Evolutionary conservation across 305 asterid genomes (phyloP), one percentile per base, ranked within the genome.

Genomic region (Fraxinus sp.): DNA sequence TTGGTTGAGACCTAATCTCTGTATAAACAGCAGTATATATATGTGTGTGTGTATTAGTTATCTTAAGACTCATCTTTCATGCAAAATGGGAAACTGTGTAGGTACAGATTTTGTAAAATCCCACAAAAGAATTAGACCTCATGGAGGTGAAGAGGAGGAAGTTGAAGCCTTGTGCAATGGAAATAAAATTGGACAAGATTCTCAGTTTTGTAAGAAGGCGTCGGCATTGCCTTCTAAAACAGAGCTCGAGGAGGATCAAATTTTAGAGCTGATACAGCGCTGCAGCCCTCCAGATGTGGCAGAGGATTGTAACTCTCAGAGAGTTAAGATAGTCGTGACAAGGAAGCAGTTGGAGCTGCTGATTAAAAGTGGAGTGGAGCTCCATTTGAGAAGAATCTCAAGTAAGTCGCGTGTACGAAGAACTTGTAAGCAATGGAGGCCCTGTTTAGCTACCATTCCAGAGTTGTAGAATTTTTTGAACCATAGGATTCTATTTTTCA

Each of bases 71-170:
- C 26, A 35, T 72, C 32, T 3, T 72, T 74, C 46, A 78, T 37
- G 83, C 80, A 80, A 68, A 77, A 91, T 89, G 93, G 95, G 92
- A 5, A 91, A 90, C 18, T 90, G 93, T 86, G 81, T 91, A 84
- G 87, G 86, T 64, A 30, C 85, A 76, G 57, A 77, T 26, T 62
- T 79, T 79, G 79, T 84, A 83, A 72, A 81, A 18, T 77, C 84
- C 30, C 55, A 77, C 79, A 82, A 79, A 77, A 83, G 83, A 79
- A 46, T 80, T 46, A 77, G 84, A 37, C 83, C 75, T 46, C 77
- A 84, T 68, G 81, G 39, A 59, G 86, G 74, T 37, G 81, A 81
- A 46, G 70, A 80, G 41, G 79, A 75, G 76, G 62, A 52, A 16
- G 35, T 83, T 49, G 74, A 32, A 24, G 79, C 78, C 33, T 28